phyloP scores from a whole-genome alignment of 306 rosid species.

The Quercus suber region DNA sequence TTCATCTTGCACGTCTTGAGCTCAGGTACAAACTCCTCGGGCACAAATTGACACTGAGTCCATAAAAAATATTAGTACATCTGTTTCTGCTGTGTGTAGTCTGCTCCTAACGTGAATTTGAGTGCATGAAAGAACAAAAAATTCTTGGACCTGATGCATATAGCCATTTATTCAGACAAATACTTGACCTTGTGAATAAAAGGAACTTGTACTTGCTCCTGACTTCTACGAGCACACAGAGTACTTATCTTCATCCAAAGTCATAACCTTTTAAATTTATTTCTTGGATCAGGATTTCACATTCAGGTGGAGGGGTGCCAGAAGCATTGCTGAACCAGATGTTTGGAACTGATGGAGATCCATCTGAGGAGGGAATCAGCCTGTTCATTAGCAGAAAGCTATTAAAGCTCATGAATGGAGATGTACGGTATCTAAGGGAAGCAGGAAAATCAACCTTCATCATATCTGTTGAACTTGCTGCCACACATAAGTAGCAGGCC shows the following conservation, averaged over 20 bases:
- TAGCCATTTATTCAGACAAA: not conserved
- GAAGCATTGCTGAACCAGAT: conserved; percentile 74
- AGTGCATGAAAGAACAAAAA: not conserved
- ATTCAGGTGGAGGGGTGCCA: conserved; percentile 70
- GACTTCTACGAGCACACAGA: not conserved
- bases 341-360: conserved; percentile 59
- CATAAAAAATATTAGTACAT: not conserved
- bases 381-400: conserved; percentile 78
- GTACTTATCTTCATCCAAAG: not conserved
- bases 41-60: not conserved
- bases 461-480: conserved; percentile 78
- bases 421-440: conserved; percentile 73
- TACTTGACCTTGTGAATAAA: not conserved
- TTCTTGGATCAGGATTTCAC: conserved; percentile 55
- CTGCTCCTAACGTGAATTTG: not conserved
- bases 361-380: conserved; percentile 78
- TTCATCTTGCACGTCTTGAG: conserved; percentile 76
- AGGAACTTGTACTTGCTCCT: not conserved
- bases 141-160: not conserved
- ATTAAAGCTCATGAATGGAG: conserved; percentile 88
- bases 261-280: not conserved
- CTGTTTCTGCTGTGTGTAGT: not conserved
- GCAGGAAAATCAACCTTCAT: conserved; percentile 74
- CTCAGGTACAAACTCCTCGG: conserved; percentile 52
- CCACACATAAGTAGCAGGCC: conserved; percentile 32